Evolutionary conservation across 2,329 filamentous ascomycete genomes (phyloP).

Genomic region (Arthrobotrys pseudoclavata): DNA sequence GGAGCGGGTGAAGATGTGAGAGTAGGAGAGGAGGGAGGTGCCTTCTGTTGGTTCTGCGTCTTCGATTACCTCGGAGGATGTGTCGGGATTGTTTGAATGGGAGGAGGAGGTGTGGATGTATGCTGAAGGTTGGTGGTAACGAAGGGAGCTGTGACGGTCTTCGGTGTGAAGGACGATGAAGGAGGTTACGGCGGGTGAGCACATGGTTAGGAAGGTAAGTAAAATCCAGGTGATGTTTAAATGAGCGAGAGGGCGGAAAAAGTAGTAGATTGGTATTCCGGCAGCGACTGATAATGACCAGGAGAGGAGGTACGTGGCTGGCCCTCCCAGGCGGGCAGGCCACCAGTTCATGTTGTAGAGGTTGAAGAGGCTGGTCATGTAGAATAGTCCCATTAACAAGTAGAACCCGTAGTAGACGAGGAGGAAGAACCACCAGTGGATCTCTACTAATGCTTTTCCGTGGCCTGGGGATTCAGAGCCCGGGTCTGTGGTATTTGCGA

Average conservation of each 20-base stretch:
- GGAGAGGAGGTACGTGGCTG: constrained; percentile 74
- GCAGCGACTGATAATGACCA: constrained; percentile 73
- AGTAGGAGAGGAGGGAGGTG: constrained; percentile 45
- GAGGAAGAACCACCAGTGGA: constrained; percentile 80
- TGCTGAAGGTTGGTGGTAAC: constrained; percentile 75
- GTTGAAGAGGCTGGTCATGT: constrained; percentile 80
- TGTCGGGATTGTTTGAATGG: constrained; percentile 19
- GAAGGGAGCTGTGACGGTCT: constrained; percentile 72
- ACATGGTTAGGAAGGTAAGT: constrained; percentile 79
- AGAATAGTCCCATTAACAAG: constrained; percentile 76
- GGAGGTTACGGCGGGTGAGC: constrained; percentile 76
- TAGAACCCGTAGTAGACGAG: constrained; percentile 79
- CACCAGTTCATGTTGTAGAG: constrained; percentile 80
- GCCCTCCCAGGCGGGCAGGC: constrained; percentile 76
- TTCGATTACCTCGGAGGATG: constrained; percentile 12
- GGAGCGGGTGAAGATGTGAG: constrained; percentile 50
- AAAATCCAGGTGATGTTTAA: constrained; percentile 78
- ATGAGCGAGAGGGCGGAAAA: constrained; percentile 69
- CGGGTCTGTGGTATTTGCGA: constrained; percentile 60
- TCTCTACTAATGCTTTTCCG: constrained; percentile 74
- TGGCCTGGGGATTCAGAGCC: constrained; percentile 71
- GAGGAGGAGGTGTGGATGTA: constrained; percentile 66
- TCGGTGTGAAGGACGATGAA: constrained; percentile 75
- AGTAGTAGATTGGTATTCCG: constrained; percentile 74
- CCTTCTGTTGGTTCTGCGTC: constrained; percentile 38